Conservation (phyloP, 495 filamentous ascomycete species). For the Talaromyces nanjingensis region DNA sequence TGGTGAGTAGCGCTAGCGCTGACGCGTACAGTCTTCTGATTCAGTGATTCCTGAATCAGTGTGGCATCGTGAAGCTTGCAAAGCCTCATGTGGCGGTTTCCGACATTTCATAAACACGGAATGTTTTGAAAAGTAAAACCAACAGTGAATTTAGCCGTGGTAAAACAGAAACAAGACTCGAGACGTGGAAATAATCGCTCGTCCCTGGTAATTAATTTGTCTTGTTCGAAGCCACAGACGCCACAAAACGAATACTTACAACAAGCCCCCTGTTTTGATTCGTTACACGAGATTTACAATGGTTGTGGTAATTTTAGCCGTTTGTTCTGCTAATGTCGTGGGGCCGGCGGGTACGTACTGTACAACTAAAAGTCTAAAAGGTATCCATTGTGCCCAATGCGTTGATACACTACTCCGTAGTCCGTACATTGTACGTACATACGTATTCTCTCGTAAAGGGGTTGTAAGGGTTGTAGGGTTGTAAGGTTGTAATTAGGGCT, state of each 20-base stretch:
- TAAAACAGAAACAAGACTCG: neutral
- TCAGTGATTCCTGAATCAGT: neutral
- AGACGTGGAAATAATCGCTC: neutral
- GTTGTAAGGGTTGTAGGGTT: neutral
- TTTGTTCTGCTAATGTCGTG: neutral
- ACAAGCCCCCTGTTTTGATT: neutral
- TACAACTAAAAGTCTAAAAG: neutral
- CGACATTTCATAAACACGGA: neutral
- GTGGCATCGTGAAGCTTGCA: neutral
- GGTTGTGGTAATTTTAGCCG: conserved; percentile 1
- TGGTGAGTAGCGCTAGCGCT: neutral
- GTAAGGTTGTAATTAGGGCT: neutral
- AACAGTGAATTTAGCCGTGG: neutral
- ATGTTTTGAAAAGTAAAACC: neutral
- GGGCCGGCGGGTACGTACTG: neutral
- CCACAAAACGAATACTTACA: neutral
- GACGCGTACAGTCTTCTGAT: neutral
- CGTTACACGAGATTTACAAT: neutral
- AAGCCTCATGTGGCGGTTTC: neutral
- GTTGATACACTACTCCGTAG: neutral
- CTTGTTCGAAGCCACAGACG: neutral
- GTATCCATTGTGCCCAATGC: neutral
- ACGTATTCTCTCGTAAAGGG: neutral
- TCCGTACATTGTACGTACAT: no score
- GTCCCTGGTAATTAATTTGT: neutral